A percentile compares a stretch with the other conserved stretches of the same genome.
phyloP scores from a whole-genome alignment of 805 yeast genomes.

The Sugiyamaella valdiviana region DNA sequence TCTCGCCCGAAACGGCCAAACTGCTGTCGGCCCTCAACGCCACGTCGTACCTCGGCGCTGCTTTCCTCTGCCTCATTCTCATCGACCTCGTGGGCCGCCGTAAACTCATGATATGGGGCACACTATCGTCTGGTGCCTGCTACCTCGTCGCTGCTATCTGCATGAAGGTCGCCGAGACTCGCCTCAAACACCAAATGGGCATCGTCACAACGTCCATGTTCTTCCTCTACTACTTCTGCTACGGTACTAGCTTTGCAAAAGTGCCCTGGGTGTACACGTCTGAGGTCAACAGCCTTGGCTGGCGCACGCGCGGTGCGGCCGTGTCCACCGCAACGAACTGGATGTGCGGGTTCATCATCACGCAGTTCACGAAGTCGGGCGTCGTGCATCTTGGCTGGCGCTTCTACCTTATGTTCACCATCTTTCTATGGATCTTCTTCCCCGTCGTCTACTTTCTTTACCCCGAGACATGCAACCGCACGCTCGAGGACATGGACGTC shows the following conservation, averaged over 20 bases:
- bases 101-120: conserved; percentile 5
- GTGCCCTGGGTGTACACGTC: conserved; percentile 11
- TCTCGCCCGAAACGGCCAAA: conserved; percentile 1
- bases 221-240: conserved; percentile 8
- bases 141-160: conserved; percentile 2
- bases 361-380: conserved; percentile 31
- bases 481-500: conserved; percentile 40
- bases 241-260: conserved; percentile 7
- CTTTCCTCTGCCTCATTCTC: neutral
- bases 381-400: conserved; percentile 38
- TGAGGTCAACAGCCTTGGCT: conserved; percentile 7
- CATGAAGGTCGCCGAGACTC: neutral
- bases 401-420: conserved; percentile 35
- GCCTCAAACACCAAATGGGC: conserved; percentile 4
- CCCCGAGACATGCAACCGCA: conserved; percentile 38
- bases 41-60: conserved; percentile 1
- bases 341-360: conserved; percentile 5
- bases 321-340: conserved; percentile 9
- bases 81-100: conserved; percentile 7
- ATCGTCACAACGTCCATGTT: conserved; percentile 6
- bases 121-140: conserved; percentile 1
- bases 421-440: conserved; percentile 18
- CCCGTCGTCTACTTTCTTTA: conserved; percentile 28
- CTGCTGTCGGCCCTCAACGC: conserved; percentile 4
- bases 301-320: conserved; percentile 8